Evolutionary conservation across 768 basidiomycete species (phyloP).

Genomic region (Astraeus odoratus): DNA sequence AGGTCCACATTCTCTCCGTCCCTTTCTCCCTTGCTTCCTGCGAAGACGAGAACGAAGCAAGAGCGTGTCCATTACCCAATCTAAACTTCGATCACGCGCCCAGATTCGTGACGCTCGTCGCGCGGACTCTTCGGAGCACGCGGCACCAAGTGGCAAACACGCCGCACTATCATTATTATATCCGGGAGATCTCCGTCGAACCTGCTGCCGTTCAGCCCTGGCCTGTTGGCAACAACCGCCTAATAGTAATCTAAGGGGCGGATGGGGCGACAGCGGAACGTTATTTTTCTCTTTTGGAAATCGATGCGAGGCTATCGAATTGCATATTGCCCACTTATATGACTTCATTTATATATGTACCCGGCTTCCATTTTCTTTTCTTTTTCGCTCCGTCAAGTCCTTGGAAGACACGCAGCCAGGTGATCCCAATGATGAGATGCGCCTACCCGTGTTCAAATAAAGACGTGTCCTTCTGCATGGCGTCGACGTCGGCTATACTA

Average conservation of each 20-base stretch:
- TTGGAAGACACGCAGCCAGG: constrained; percentile 14
- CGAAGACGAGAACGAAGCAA: no score
- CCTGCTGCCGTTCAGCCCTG: constrained; percentile 8
- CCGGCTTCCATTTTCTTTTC: constrained; percentile 22
- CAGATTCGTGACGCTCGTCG: no score
- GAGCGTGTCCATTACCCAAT: no score
- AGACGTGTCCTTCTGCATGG: no score
- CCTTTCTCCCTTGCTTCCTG: no score
- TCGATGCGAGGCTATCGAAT: background rate
- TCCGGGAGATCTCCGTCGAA: constrained; percentile 11
- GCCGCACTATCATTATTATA: background rate
- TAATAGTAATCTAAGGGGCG: constrained; percentile 5
- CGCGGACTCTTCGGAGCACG: constrained; percentile 6
- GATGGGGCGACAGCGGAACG: constrained; percentile 1
- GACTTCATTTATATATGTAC: background rate
- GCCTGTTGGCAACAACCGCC: constrained; percentile 11
- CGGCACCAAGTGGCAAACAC: constrained; percentile 1
- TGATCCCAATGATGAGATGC: constrained; percentile 12
- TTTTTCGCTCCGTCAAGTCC: constrained; percentile 16
- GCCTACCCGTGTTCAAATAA: constrained; percentile 14
- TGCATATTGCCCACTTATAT: background rate
- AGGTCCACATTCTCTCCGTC: no score
- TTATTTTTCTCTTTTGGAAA: background rate
- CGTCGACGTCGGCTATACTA: no score
- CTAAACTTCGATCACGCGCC: no score